Percentiles rank a stretch among this genome's conserved stretches.
Conservation (phyloP, 352 stramenopile genomes). For the Sclerospora graminicola region DNA sequence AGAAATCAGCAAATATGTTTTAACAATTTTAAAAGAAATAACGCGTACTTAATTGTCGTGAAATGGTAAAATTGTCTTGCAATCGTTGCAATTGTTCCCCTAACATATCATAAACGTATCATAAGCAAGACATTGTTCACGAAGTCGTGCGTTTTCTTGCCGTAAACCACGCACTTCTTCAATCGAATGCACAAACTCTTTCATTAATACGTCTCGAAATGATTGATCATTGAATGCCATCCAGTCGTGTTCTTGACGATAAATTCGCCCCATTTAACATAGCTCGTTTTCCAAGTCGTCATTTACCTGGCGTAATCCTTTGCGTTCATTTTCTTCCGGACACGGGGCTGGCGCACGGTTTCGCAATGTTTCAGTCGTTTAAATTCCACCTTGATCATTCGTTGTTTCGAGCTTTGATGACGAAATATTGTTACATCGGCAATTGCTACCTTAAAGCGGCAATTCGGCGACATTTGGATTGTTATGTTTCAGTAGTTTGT, state of each 20-base stretch:
- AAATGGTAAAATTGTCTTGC: constrained; percentile 49
- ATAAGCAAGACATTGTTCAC: constrained; percentile 37
- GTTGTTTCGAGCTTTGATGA: too few species aligned
- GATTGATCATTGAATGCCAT: constrained; percentile 40
- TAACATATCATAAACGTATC: too few species aligned
- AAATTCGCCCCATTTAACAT: constrained; percentile 19
- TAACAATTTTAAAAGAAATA: too few species aligned
- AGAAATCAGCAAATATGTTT: too few species aligned
- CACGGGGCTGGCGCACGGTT: constrained; percentile 63
- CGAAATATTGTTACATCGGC: too few species aligned
- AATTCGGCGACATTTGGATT: too few species aligned
- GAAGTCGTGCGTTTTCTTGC: constrained; percentile 31
- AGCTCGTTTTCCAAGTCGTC: constrained; percentile 48
- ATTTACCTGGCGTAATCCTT: constrained; percentile 42
- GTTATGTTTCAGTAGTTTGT: too few species aligned
- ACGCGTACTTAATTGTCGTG: too few species aligned
- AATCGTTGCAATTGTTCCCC: constrained; percentile 68
- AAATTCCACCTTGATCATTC: constrained; percentile 55
- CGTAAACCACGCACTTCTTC: constrained; percentile 52
- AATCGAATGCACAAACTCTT: constrained; percentile 64
- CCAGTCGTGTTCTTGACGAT: too few species aligned
- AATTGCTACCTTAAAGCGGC: too few species aligned
- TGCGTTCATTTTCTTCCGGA: constrained; percentile 65
- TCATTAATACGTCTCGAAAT: constrained; percentile 39
- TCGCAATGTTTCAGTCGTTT: constrained; percentile 71